These are phyloP conservation scores for Solanum chiquidenum DNA, from an alignment of 257 asterid species.

Conservation along the genomic window DNA sequence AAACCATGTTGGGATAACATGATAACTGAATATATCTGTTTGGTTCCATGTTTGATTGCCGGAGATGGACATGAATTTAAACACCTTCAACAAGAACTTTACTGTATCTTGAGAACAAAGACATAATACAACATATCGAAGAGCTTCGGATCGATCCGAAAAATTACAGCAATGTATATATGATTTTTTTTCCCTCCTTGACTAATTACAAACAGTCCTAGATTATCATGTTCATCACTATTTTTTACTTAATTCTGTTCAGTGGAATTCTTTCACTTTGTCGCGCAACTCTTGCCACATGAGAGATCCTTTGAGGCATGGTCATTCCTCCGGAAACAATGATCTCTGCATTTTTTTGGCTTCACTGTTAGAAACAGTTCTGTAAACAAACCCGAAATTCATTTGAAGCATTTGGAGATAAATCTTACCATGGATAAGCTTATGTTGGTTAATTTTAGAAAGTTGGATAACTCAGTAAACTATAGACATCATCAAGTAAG, in stretches of 20 bases:
- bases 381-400: background rate
- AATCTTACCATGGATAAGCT: background rate
- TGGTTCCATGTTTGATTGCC: background rate
- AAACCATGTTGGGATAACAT: background rate
- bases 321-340: constrained; percentile 95
- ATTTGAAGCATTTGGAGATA: background rate
- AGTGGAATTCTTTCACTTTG: constrained; percentile 61
- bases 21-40: background rate
- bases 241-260: constrained; percentile 28
- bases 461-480: background rate
- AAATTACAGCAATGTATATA: background rate
- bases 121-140: background rate
- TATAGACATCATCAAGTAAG: background rate
- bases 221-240: background rate
- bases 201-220: background rate
- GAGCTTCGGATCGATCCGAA: background rate
- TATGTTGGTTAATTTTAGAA: background rate
- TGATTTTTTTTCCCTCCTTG: background rate
- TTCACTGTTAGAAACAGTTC: background rate
- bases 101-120: background rate
- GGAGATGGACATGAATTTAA: background rate
- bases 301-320: constrained; percentile 72
- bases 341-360: constrained; percentile 50
- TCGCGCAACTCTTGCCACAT: constrained; percentile 39
- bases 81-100: too few species aligned